phyloP scores from a whole-genome alignment of 768 basidiomycete species.

The Ephemerocybe angulata region DNA sequence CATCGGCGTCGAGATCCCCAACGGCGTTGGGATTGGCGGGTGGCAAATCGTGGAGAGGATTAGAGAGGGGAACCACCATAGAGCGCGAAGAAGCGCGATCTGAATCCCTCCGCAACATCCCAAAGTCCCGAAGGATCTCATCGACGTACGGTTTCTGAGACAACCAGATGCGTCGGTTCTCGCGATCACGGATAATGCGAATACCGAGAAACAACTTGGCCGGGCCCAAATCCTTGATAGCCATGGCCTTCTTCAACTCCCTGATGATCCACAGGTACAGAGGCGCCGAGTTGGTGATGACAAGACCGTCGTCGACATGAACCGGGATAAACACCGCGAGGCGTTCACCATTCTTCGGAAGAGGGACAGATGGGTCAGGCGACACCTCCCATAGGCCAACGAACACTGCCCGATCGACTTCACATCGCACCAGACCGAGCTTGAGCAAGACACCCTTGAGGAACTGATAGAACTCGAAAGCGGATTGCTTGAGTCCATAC shows the following conservation, averaged over 20 bases:
- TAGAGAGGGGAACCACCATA: constrained; percentile 1
- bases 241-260: neutral
- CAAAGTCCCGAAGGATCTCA: constrained; percentile 10
- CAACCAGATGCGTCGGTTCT: constrained; percentile 3
- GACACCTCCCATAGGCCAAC: constrained; percentile 12
- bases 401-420: constrained; percentile 26
- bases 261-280: constrained; percentile 19
- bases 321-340: constrained; percentile 19
- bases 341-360: constrained; percentile 12
- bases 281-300: constrained; percentile 12
- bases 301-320: constrained; percentile 27
- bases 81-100: no score
- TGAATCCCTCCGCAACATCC: constrained; percentile 14
- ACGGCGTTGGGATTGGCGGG: constrained; percentile 1
- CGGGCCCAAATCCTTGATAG: constrained; percentile 15
- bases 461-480: constrained; percentile 20
- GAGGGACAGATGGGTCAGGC: constrained; percentile 14
- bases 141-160: constrained; percentile 8
- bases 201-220: constrained; percentile 8
- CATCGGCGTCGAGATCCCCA: constrained; percentile 8
- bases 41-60: neutral
- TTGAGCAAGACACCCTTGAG: constrained; percentile 11
- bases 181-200: constrained; percentile 10
- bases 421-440: constrained; percentile 16
- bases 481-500: constrained; percentile 35